Base-by-base conservation (phyloP, 2,329 filamentous ascomycete genomes). In the Apiospora sp. region DNA sequence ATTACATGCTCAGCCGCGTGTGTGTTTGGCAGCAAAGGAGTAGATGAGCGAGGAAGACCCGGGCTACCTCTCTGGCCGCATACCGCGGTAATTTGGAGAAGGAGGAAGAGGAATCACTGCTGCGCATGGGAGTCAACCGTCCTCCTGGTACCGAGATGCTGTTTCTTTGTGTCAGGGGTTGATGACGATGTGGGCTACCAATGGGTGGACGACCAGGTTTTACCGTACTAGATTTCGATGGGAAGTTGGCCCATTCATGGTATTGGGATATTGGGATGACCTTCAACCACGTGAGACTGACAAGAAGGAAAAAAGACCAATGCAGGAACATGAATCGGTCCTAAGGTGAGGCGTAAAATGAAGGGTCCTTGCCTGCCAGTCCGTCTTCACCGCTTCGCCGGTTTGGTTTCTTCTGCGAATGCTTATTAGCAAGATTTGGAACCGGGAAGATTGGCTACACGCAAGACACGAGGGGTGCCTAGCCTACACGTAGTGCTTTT, bases 301-400 rank as follows among this genome's bases (percentile, higher is more conserved):
- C 27, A 30, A 30, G 27, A 10, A n/a, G 19, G 22, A n/a, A n/a
- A 41, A 64, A n/a, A 41, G 13, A 5, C 19, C 58, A 64, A 64
- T 64, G 58, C 58, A 64, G 58, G 58, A 41, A 24, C 58, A 64
- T 41, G 58, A 64, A 22, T 64, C 58, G 58, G 58, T 64, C 34
- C 58, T n/a, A 64, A 61, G 54, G 58, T 24, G 58, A 64, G 58
- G 58, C 58, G 34, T 41, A 22, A 41, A 64, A 64, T 64, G 30
- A 64, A 64, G 34, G 58, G 58, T 58, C 8, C 58, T 37, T 16
- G 8, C 34, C 30, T 37, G 22, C 58, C 58, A 41, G 30, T 61
- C 12, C 34, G 22, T 4, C 58, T 64, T 64, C 58, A 64, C 58
- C 58, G 58, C 58, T 41, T 41, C 30, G 30, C 12, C 10, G 58